These are phyloP conservation scores for Cyberlindnera sargentensis DNA, from an alignment of 805 yeast genomes.

Conservation along the genomic window DNA sequence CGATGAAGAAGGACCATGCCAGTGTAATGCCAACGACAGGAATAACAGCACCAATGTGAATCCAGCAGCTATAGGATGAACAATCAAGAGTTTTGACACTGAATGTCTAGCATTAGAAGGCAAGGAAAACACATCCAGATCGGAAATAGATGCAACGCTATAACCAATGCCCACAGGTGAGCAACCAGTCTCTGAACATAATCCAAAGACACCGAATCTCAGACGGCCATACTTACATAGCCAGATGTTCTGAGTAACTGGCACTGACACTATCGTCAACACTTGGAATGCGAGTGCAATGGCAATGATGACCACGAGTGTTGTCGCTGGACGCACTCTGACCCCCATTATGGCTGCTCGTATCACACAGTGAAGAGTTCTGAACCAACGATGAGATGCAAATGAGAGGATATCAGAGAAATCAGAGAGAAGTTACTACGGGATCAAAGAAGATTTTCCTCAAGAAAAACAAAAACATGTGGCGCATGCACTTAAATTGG, in stretches of 20 bases:
- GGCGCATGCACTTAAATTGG: too few species aligned
- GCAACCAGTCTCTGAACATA: constrained; percentile 40
- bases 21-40: constrained; percentile 33
- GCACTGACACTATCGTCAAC: constrained; percentile 53
- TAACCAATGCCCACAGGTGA: constrained; percentile 40
- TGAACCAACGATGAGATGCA: too few species aligned
- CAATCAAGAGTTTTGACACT: constrained; percentile 54
- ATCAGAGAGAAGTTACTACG: too few species aligned
- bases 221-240: constrained; percentile 44
- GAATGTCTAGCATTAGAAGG: constrained; percentile 56
- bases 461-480: too few species aligned
- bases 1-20: constrained; percentile 28
- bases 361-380: too few species aligned
- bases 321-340: constrained; percentile 28
- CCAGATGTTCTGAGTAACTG: constrained; percentile 41
- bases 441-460: too few species aligned
- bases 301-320: constrained; percentile 32
- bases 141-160: constrained; percentile 24
- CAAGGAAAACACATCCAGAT: constrained; percentile 35
- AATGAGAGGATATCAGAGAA: too few species aligned
- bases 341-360: constrained; percentile 13
- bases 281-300: constrained; percentile 52
- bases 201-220: constrained; percentile 66
- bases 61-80: constrained; percentile 59
- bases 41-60: constrained; percentile 42